Base-by-base conservation (phyloP, 2,329 filamentous ascomycete species). In the Amesomyces nigricolor region DNA sequence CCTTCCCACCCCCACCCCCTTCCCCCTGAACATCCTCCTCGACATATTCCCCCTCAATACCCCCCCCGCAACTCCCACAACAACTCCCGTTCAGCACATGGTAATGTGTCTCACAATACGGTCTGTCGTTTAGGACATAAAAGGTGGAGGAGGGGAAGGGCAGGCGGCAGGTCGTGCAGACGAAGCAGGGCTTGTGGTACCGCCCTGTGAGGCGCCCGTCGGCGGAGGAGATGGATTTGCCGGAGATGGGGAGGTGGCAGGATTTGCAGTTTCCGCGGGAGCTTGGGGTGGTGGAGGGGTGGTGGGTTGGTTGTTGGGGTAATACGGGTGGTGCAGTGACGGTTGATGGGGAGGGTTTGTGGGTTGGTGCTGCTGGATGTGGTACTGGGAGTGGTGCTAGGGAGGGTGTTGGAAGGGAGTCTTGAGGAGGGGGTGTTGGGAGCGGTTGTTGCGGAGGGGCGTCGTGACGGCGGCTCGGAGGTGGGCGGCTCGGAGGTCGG, bases 141-240 rank as follows among this genome's bases (percentile, higher is more conserved):
- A 97, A 97, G 57, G 94, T 91, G 1, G 89, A 82, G 0, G 91
- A 95, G 17, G 85, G 77, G 67, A 97, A 99, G 0, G 91, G 86
- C 52, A 85, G 79, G 10, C 78, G 76, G 74, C 94, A 99, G 1
- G 87, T 91, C 4, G 83, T 82, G 77, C 94, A 99, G 10, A 92
- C 88, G 68, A 99, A 97, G 70, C 92, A 99, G 4, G 87, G 81
- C 70, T 95, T 95, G 77, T 99, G 94, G 70, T 96, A 99, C 60
- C 91, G 86, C 9, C 94, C 94, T 0, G 89, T 95, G 22, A 99
- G 77, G 22, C 91, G 86, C 14, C 94, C 94, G 64, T 96, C 94
- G 0, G 91, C 91, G 13, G 91, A 95, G 35, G 92, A 95, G 56
- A 99, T 85, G 1, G 91, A 96, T 73, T 96, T 97, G 17, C 91